These are phyloP conservation scores for Endocalyx cinctus DNA, from an alignment of 2,329 filamentous ascomycete genomes.

Conservation along the genomic window DNA sequence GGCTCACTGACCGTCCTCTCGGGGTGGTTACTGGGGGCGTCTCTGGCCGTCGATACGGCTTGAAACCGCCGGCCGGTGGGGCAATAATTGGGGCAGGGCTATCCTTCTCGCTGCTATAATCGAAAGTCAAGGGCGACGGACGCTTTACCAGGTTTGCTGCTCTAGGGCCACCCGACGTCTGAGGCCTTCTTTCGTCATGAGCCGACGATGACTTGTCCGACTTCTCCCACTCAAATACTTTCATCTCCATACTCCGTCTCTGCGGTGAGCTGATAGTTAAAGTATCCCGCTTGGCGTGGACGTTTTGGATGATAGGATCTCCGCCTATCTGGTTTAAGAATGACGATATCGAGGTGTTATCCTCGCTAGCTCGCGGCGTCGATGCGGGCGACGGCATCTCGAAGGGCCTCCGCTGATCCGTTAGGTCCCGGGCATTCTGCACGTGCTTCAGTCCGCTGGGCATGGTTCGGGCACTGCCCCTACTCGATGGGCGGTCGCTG, in stretches of 20 bases:
- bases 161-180: too few species aligned
- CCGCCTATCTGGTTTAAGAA: slow-evolving; percentile 24
- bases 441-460: slow-evolving; percentile 18
- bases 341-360: slow-evolving; percentile 21
- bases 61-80: too few species aligned
- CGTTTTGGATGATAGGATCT: slow-evolving; percentile 42
- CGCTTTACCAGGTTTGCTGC: too few species aligned
- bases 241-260: slow-evolving; percentile 45
- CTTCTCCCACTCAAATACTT: slow-evolving; percentile 31
- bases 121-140: too few species aligned
- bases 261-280: slow-evolving; percentile 41
- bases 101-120: too few species aligned
- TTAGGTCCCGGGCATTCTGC: slow-evolving; percentile 13
- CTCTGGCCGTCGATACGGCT: too few species aligned
- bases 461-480: slow-evolving; percentile 18
- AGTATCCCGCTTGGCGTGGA: slow-evolving; percentile 48
- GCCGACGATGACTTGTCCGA: slow-evolving; percentile 1
- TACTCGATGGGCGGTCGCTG: slow-evolving; percentile 15
- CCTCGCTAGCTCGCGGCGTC: slow-evolving; percentile 37
- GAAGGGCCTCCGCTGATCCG: slow-evolving; percentile 20
- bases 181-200: too few species aligned
- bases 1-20: too few species aligned
- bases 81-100: too few species aligned
- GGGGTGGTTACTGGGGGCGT: too few species aligned
- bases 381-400: slow-evolving; percentile 39